Evolutionary conservation across 75 land plant genomes (phyloP).

Genomic region (Selaginella tamariscina): DNA sequence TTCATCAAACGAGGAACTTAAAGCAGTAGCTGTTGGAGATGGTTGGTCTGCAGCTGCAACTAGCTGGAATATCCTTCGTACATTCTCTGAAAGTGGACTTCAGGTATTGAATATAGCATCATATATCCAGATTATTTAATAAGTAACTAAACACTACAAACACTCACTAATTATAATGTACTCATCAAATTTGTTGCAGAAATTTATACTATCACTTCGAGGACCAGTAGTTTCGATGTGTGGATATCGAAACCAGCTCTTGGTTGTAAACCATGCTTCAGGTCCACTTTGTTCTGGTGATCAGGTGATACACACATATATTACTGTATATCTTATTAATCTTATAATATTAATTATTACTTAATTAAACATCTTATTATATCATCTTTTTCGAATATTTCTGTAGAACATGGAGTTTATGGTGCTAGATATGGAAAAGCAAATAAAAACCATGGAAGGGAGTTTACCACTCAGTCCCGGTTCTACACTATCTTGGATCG

Average conservation of each 20-base stretch:
- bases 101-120: too few species aligned
- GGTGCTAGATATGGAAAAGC: conserved; percentile 43
- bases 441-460: conserved; percentile 36
- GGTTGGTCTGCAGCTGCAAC: conserved; percentile 91
- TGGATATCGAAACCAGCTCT: conserved; percentile 54
- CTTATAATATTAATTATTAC: too few species aligned
- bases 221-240: conserved; percentile 85
- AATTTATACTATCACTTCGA: conserved; percentile 45
- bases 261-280: conserved; percentile 68
- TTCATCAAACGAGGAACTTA: conserved; percentile 76
- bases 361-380: too few species aligned
- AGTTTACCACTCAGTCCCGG: conserved; percentile 72
- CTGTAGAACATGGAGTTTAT: conserved; percentile 52
- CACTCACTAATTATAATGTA: neutral
- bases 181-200: conserved; percentile 37
- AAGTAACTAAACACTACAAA: neutral
- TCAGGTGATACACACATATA: too few species aligned
- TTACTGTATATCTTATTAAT: too few species aligned
- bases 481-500: conserved; percentile 75
- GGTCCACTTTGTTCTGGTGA: conserved; percentile 57
- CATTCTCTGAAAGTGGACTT: conserved; percentile 80
- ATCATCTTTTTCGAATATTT: neutral
- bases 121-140: neutral
- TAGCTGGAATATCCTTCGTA: conserved; percentile 63
- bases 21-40: conserved; percentile 74